These are phyloP conservation scores for Aspergillus olivimuriae DNA, from an alignment of 495 filamentous ascomycete species.

Conservation along the genomic window DNA sequence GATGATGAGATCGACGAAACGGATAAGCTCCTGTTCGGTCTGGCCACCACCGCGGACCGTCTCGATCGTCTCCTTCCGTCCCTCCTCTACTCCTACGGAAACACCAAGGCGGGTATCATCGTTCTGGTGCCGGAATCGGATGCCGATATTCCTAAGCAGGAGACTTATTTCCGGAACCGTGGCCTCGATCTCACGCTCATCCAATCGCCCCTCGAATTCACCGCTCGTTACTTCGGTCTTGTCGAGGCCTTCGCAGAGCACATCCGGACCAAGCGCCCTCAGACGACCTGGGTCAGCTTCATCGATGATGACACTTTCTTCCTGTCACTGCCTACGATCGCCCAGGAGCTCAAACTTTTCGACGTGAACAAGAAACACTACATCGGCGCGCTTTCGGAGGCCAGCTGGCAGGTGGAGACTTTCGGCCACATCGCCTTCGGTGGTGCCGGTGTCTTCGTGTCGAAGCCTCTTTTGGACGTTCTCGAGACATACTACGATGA, in stretches of 20 bases:
- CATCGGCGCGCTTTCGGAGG: constrained; percentile 60
- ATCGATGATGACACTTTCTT: constrained; percentile 74
- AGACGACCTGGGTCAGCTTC: constrained; percentile 58
- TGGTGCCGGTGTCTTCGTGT: constrained; percentile 63
- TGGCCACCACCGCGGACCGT: constrained; percentile 45
- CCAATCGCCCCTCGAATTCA: constrained; percentile 46
- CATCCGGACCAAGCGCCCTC: constrained; percentile 39
- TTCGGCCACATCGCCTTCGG: constrained; percentile 65
- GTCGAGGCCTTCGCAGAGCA: constrained; percentile 49
- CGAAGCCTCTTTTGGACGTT: constrained; percentile 48
- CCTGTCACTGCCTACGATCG: constrained; percentile 50
- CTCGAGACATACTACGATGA: constrained; percentile 47
- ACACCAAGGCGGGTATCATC: constrained; percentile 43
- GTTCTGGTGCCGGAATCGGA: constrained; percentile 44
- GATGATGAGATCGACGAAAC: constrained; percentile 43
- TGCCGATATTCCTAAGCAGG: constrained; percentile 36
- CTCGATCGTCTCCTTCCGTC: constrained; percentile 42
- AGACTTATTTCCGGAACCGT: constrained; percentile 42
- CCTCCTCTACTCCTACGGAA: constrained; percentile 44
- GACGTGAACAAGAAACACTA: constrained; percentile 48
- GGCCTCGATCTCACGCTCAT: constrained; percentile 52
- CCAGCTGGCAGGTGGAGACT: constrained; percentile 48
- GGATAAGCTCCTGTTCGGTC: constrained; percentile 44
- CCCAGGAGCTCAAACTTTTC: constrained; percentile 46
- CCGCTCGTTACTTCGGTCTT: constrained; percentile 59